Evolutionary conservation across 257 asterid species (phyloP).

Genomic region (Solanum arcanum): DNA sequence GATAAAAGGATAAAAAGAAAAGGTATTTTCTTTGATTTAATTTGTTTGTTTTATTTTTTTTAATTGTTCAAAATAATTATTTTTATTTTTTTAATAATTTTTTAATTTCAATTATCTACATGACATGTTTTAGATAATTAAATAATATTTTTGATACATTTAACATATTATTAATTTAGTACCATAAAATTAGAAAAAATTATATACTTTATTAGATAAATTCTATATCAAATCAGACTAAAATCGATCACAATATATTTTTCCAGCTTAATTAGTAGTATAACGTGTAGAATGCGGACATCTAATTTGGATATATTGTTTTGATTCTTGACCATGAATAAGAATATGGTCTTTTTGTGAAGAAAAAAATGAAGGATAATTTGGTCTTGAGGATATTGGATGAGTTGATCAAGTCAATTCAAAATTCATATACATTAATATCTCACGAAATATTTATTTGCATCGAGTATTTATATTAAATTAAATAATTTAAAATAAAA

Average conservation of each 20-base stretch:
- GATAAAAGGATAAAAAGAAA: background rate
- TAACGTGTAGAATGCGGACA: background rate
- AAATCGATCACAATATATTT: too few species aligned
- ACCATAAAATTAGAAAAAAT: background rate
- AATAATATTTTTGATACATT: background rate
- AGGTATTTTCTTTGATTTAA: fast-evolving
- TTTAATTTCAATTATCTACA: background rate
- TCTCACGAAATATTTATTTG: background rate
- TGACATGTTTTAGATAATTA: background rate
- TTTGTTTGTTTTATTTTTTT: background rate
- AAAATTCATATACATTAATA: background rate
- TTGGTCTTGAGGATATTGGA: background rate
- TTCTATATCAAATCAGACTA: background rate
- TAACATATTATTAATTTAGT: background rate
- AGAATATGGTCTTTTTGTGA: background rate
- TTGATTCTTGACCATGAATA: background rate
- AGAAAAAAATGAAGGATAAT: background rate
- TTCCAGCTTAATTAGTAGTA: background rate
- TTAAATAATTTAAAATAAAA: background rate
- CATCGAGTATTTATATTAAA: background rate
- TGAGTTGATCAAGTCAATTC: background rate
- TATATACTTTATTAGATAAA: background rate
- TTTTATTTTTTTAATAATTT: background rate
- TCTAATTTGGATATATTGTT: background rate
- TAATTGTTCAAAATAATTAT: fast-evolving